These are phyloP conservation scores for Ambrosiella cleistominuta DNA, from an alignment of 2,329 filamentous ascomycete species.

Conservation along the genomic window DNA sequence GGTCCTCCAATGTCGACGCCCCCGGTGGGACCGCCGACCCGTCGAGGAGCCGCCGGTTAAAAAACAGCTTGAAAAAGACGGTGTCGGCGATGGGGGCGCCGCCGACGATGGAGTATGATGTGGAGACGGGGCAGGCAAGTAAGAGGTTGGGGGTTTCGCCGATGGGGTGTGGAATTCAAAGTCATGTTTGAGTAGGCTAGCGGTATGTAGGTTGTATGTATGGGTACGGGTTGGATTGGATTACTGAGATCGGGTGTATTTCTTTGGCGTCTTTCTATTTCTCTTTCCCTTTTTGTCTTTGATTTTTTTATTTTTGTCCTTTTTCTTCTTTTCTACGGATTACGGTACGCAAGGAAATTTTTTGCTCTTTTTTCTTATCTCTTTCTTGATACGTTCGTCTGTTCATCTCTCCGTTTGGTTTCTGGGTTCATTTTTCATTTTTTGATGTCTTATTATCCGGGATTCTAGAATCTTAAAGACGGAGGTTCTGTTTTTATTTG, in stretches of 20 bases:
- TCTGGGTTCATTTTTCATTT: neutral
- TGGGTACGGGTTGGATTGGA: no score
- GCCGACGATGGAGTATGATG: slow-evolving; percentile 13
- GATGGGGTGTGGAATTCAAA: slow-evolving; percentile 9
- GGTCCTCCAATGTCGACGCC: neutral
- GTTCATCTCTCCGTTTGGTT: neutral
- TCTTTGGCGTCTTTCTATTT: neutral
- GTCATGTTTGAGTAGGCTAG: slow-evolving; percentile 9
- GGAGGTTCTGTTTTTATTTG: neutral
- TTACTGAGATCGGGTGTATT: neutral
- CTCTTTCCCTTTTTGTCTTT: neutral
- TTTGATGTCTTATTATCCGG: neutral
- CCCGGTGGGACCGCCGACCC: neutral
- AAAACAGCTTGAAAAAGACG: slow-evolving; percentile 12
- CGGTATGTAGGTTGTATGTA: neutral
- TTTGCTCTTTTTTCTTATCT: neutral
- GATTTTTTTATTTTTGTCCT: neutral
- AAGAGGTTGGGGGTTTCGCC: slow-evolving; percentile 13
- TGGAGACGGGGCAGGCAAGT: slow-evolving; percentile 11
- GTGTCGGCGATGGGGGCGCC: slow-evolving; percentile 14
- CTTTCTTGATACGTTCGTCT: neutral
- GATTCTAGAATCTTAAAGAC: neutral
- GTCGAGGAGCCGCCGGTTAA: slow-evolving; percentile 10
- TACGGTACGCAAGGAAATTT: slow-evolving; percentile 5
- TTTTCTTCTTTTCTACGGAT: neutral